These are phyloP conservation scores for Staphylotrichum longicolle DNA, from an alignment of 495 filamentous ascomycete species.

Conservation along the genomic window DNA sequence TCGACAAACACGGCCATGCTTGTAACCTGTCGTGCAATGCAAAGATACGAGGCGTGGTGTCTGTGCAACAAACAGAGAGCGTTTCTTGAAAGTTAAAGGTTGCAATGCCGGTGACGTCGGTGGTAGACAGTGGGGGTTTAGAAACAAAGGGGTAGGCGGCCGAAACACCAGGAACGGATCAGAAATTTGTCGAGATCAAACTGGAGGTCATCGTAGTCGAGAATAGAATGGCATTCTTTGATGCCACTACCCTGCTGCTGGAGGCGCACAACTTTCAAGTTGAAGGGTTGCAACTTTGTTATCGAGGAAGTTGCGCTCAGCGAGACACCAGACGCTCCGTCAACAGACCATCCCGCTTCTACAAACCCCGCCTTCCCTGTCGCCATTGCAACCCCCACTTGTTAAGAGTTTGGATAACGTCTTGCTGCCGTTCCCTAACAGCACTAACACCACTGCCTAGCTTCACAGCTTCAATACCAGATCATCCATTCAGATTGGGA, in stretches of 20 bases:
- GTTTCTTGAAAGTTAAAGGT: too few species aligned
- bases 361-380: not conserved
- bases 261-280: too few species aligned
- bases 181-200: slow-evolving; percentile 5
- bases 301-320: too few species aligned
- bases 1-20: slow-evolving; percentile 65
- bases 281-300: not conserved
- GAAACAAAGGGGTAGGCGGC: not conserved
- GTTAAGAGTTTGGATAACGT: not conserved
- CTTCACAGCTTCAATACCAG: too few species aligned
- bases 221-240: slow-evolving; percentile 4
- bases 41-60: not conserved
- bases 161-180: slow-evolving; percentile 11
- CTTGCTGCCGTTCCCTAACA: not conserved
- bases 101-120: not conserved
- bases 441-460: slow-evolving; percentile 3
- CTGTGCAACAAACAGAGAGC: not conserved
- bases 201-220: slow-evolving; percentile 8
- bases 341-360: too few species aligned
- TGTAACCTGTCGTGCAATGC: not conserved
- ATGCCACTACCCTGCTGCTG: slow-evolving; percentile 13
- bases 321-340: too few species aligned
- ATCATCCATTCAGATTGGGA: too few species aligned
- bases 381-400: not conserved
- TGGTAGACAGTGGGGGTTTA: too few species aligned